Percentiles rank a stretch among this genome's conserved stretches.
phyloP scores from a whole-genome alignment of 2,329 filamentous ascomycete genomes.

The Fusarium multiceps region DNA sequence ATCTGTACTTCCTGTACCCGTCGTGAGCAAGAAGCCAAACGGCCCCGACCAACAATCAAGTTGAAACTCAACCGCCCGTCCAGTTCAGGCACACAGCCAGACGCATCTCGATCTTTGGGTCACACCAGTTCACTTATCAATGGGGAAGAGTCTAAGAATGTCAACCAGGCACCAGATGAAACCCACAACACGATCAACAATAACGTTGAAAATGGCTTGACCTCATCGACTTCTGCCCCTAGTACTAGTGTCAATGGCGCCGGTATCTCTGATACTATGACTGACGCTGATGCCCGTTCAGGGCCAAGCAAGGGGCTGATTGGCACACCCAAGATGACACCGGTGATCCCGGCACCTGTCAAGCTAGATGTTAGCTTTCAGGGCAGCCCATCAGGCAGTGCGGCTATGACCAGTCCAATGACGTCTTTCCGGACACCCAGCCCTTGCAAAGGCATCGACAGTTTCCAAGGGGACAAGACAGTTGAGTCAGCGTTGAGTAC shows the following conservation, averaged over 20 bases:
- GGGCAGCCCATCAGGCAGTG: conserved; percentile 16
- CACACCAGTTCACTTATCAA: conserved; percentile 1
- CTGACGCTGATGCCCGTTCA: conserved; percentile 2
- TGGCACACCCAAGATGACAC: conserved; percentile 25
- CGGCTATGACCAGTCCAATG: conserved; percentile 31
- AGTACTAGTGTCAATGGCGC: conserved; percentile 27
- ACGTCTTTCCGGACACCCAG: conserved; percentile 40
- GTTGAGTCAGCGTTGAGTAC: conserved; percentile 45
- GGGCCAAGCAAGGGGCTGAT: conserved; percentile 17
- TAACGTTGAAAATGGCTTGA: conserved; percentile 22
- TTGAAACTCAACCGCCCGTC: conserved; percentile 58
- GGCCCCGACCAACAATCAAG: conserved; percentile 62
- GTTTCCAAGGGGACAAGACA: conserved; percentile 38
- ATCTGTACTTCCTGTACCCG: conserved; percentile 82
- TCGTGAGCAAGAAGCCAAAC: conserved; percentile 73
- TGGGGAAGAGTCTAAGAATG: not conserved
- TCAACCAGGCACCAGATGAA: conserved; percentile 3
- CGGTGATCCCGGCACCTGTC: conserved; percentile 41
- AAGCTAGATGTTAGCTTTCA: conserved; percentile 37
- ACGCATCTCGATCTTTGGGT: conserved; percentile 18
- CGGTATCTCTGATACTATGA: conserved; percentile 6
- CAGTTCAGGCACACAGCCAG: conserved; percentile 12
- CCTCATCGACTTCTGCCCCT: conserved; percentile 23
- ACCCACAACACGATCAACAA: conserved; percentile 12
- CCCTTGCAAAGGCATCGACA: conserved; percentile 42